Evolutionary conservation across 2,329 filamentous ascomycete species (phyloP), one percentile per base, ranked within the genome.

Genomic region (Botrytis porri): DNA sequence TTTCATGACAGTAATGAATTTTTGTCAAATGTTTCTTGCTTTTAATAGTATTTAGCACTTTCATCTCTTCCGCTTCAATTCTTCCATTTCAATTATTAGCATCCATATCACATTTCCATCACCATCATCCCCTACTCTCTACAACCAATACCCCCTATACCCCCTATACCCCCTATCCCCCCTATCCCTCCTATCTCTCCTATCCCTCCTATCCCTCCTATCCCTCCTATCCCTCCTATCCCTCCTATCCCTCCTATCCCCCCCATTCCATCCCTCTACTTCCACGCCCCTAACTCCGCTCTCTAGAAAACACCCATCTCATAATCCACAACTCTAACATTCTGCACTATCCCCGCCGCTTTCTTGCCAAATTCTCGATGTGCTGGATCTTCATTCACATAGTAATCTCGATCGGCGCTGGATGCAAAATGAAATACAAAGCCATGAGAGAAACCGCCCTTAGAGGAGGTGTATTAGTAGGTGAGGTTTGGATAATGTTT

Each of bases 391-490:
- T 88, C 82, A 69, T 87, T 81, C 10, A 92, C 81, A 79, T 94
- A 94, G 77, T 93, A 93, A 74, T 89, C 86, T 64, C 91, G 84
- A 78, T 94, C 91, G 75, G 88, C 86, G 29, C 84, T 83, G 35
- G 81, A 90, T 16, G 86, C 85, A 73, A 94, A 94, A 77, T 92
- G 88, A 35, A 87, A 85, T 2, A 94, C 86, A 75, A 94, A 94
- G 0, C 85, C 89, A 79, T 94, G 92, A 0, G 90, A 90, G 69
- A 91, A 87, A 0, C 87, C 90, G 66, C 86, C 84, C 90, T 88
- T 59, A n/a, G 12, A 37, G 14, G 20, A 8, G 20, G 59, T 5
- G 29, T 48, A 25, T 71, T 71, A 71, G 69, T 39, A 5, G 10
- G 29, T 29, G 45, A 20, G 35, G 9, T 22, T 45, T 8, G 12